Base-by-base conservation (phyloP, 768 basidiomycete species). In the Dentipellis sp. region DNA sequence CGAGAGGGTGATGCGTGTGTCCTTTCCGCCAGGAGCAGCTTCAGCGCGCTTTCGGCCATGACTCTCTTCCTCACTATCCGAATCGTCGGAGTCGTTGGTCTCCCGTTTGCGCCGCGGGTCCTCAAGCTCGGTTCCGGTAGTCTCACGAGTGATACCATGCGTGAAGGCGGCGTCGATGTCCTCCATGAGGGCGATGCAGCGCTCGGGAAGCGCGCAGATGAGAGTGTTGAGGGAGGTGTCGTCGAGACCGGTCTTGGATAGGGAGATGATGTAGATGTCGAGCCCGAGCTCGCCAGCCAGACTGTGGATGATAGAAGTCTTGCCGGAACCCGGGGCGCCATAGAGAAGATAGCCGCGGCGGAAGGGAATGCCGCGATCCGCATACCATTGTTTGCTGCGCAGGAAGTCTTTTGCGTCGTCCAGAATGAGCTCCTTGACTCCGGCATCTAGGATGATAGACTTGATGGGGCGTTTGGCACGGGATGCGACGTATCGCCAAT, bases 151-250 rank as follows among this genome's bases (percentile, higher is more conserved):
- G 51, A 78, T 60, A 19, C 71, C 69, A 46, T 71, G 74, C 35
- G 71, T 71, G 69, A 91, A 87, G 2, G 87, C 88, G 2, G 83
- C 86, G 61, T 92, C 90, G 54, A 91, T 84, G 65, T 91, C 90
- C 66, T 91, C 88, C 80, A 92, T 88, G 37, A 92, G 74, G 4
- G 83, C 80, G 55, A 91, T 84, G 62, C 84, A 88, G 60, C 75
- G 75, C 56, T 81, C 75, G n/a, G 89, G 88, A 1, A 90, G 74
- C 1, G 74, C 72, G 9, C 77, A 73, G 57, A 89, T 80, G 45
- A 88, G 72, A 40, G 79, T 74, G 53, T 72, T 75, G 22, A 89
- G 76, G 8, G 69, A 66, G 1, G 73, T 71, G 65, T 90, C 88
- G 62, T 88, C 86, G 46, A 91, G 66, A 9, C 81, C 80, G 12